Percentiles rank a stretch among this genome's conserved stretches.
Evolutionary conservation across 805 yeast genomes (phyloP).

Genomic region (Pichia membranifaciens): DNA sequence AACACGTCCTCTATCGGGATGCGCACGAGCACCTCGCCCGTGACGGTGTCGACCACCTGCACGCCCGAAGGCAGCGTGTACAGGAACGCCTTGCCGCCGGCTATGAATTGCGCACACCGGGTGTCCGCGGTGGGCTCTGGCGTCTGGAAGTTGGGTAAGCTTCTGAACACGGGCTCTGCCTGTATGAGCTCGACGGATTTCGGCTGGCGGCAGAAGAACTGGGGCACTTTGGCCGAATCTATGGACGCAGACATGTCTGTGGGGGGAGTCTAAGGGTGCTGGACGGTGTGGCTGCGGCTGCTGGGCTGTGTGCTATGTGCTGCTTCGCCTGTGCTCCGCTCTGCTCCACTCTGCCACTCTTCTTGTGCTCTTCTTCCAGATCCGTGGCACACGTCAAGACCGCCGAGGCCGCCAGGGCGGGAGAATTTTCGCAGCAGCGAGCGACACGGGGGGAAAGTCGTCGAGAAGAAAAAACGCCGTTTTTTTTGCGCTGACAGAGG

Average conservation of each 20-base stretch:
- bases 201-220: slow-evolving; percentile 43
- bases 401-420: too few relatives aligned
- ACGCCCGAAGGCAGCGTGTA: slow-evolving; percentile 64
- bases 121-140: slow-evolving; percentile 37
- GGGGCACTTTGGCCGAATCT: slow-evolving; percentile 19
- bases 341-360: too few relatives aligned
- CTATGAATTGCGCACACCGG: slow-evolving; percentile 59
- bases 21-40: slow-evolving; percentile 40
- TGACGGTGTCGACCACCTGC: slow-evolving; percentile 48
- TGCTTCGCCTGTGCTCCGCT: too few relatives aligned
- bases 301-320: too few relatives aligned
- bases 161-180: slow-evolving; percentile 37
- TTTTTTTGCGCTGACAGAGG: too few relatives aligned
- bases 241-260: slow-evolving; percentile 2
- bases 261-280: neutral
- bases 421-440: too few relatives aligned
- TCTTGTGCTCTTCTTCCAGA: too few relatives aligned
- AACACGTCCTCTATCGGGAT: slow-evolving; percentile 62
- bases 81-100: slow-evolving; percentile 64
- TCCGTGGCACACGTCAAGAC: too few relatives aligned
- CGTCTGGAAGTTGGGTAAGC: slow-evolving; percentile 25
- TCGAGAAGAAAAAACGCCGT: too few relatives aligned
- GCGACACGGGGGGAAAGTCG: too few relatives aligned
- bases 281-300: too few relatives aligned
- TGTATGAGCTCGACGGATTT: slow-evolving; percentile 48